A percentile compares a stretch with the other conserved stretches of the same genome.
phyloP scores from a whole-genome alignment of 495 filamentous ascomycete genomes.

The Zalerion maritima region DNA sequence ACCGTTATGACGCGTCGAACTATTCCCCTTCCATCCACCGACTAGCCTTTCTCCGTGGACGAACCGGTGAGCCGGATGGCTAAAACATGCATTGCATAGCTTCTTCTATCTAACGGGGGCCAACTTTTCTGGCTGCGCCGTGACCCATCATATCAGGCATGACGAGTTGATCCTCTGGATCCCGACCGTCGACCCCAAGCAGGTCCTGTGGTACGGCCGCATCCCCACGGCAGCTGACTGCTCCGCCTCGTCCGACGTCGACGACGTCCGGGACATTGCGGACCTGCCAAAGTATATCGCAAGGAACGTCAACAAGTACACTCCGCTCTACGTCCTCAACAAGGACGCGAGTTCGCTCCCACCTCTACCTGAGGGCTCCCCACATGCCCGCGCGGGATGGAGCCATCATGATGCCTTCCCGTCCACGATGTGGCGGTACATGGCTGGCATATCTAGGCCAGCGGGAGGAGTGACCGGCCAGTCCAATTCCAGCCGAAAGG shows the following conservation, averaged over 20 bases:
- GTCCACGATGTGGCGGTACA: constrained; percentile 14
- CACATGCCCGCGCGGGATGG: constrained; percentile 16
- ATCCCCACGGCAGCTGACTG: constrained; percentile 37
- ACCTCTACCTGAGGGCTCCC: too few species aligned
- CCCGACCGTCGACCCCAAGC: constrained; percentile 37
- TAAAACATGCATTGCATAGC: constrained; percentile 14
- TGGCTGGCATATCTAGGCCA: not conserved
- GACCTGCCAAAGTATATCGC: constrained; percentile 20
- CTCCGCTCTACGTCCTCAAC: constrained; percentile 28
- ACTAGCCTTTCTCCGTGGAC: constrained; percentile 3
- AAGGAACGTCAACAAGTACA: constrained; percentile 14
- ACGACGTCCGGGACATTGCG: constrained; percentile 28
- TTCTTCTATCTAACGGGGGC: constrained; percentile 56
- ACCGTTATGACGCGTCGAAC: too few species aligned
- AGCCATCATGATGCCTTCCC: constrained; percentile 18
- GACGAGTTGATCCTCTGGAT: constrained; percentile 48
- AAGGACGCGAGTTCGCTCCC: constrained; percentile 9
- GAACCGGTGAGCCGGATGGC: too few species aligned
- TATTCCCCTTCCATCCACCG: not conserved
- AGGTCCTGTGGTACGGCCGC: constrained; percentile 46
- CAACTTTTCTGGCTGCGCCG: constrained; percentile 43
- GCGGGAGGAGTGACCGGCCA: constrained; percentile 6
- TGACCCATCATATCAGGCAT: constrained; percentile 46
- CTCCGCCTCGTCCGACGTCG: constrained; percentile 35
- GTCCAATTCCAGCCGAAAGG: constrained; percentile 11